Base-by-base conservation (phyloP, 768 basidiomycete genomes). In the Punctularia strigosozonata region DNA sequence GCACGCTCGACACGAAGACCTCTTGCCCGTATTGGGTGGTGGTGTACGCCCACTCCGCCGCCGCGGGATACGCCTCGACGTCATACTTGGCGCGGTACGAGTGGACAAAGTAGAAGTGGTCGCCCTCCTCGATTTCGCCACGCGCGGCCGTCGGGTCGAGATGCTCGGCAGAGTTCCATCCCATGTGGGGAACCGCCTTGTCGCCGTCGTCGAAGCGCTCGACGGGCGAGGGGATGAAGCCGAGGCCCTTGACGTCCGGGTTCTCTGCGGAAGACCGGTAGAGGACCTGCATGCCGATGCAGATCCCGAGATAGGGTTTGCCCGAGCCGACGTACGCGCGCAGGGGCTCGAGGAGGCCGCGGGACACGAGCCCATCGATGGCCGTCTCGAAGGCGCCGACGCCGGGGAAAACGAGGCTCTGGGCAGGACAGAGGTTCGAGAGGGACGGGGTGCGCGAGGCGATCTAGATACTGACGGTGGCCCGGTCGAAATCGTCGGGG, bases 261-360 rank as follows among this genome's bases (percentile, higher is more conserved):
- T 80, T 80, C 64, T 99, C 95, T 44, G 73, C 62, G 13, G 94
- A 97, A 12, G 83, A 77, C 42, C 73, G 64, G 62, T 90, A 98
- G 44, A 99, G 84, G 41, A 95, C 76, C 60, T 99, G 95, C 80
- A 99, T 82, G 50, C 95, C 95, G 53, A 99, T 87, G 63, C 95
- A 99, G 65, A 99, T 98, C 26, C 89, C 89, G 60, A 95, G 88
- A 62, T 95, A 99, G 2, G 94, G 95, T 50, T 71, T 75, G 19
- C 95, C 94, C 8, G 87, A 87, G 13, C 62, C 60, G 50, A 99
- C 78, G 58, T 97, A 99, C 37, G 70, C 61, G 44, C 71, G 73
- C 41, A 99, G 68, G 19, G 88, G 90, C 46, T 84, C 74, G 25
- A 84, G 69, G 42, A 92, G 73, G 17, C 84, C 87, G 44, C 77